phyloP scores from a whole-genome alignment of 805 yeast species.

The Ogataea methylovora region DNA sequence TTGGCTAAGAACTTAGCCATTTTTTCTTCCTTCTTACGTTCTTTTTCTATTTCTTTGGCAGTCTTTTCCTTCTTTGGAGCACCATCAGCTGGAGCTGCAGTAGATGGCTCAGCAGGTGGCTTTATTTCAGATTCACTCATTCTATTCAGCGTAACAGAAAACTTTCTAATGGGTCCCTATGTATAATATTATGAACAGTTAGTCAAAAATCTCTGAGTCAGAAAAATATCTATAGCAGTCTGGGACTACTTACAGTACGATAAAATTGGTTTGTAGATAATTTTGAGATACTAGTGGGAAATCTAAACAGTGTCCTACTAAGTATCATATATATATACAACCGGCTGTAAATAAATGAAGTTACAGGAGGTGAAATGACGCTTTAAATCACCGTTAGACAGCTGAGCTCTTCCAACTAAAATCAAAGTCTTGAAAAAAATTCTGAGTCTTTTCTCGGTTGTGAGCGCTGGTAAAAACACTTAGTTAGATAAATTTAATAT shows the following conservation, averaged over 20 bases:
- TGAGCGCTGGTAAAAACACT: too few relatives aligned
- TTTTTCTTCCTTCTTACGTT: conserved; percentile 51
- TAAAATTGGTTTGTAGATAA: neutral
- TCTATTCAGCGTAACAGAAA: conserved; percentile 6
- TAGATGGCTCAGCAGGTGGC: conserved; percentile 10
- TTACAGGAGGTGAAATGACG: too few relatives aligned
- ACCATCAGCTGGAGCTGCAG: conserved; percentile 51
- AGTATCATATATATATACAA: conserved; percentile 1
- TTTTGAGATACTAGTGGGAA: neutral
- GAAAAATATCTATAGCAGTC: neutral
- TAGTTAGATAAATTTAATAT: too few relatives aligned
- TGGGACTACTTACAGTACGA: neutral
- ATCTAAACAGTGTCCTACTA: neutral
- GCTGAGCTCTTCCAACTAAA: too few relatives aligned
- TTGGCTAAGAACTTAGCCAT: conserved; percentile 69
- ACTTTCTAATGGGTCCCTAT: too few relatives aligned
- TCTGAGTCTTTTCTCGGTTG: too few relatives aligned
- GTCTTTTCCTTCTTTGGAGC: conserved; percentile 30
- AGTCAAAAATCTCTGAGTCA: too few relatives aligned
- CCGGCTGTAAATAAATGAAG: too few relatives aligned
- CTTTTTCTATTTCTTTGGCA: conserved; percentile 67
- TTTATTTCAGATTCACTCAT: conserved; percentile 21
- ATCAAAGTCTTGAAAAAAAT: too few relatives aligned
- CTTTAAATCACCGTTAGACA: too few relatives aligned
- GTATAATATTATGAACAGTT: too few relatives aligned